Percentiles rank a stretch among this genome's conserved stretches.
These are phyloP conservation scores for Geotrichum klebahnii DNA, from an alignment of 1,139 yeast genomes.

Conservation along the genomic window DNA sequence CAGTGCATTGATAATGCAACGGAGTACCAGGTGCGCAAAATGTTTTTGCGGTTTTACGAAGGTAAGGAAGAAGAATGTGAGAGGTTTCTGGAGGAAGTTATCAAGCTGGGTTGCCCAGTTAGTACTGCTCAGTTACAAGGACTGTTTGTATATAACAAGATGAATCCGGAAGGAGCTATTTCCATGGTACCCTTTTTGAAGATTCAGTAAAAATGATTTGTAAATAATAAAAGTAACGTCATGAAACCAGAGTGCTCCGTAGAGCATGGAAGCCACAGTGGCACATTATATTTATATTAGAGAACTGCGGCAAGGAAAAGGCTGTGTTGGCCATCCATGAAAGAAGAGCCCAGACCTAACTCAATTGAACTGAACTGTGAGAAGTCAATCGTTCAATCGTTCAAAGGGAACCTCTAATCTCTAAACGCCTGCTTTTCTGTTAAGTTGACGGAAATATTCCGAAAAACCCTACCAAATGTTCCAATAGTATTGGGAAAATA, in stretches of 20 bases:
- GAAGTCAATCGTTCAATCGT: too few relatives aligned
- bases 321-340: too few relatives aligned
- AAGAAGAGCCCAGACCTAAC: too few relatives aligned
- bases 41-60: constrained; percentile 87
- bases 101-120: constrained; percentile 53
- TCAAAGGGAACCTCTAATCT: too few relatives aligned
- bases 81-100: constrained; percentile 54
- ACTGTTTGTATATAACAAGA: constrained; percentile 84
- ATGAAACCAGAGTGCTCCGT: too few relatives aligned
- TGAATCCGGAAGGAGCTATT: constrained; percentile 74
- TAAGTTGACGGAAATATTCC: too few relatives aligned
- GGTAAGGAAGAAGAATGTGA: constrained; percentile 58
- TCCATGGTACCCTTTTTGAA: constrained; percentile 47
- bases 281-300: neutral
- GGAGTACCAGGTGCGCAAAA: constrained; percentile 66
- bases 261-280: neutral
- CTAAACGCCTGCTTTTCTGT: too few relatives aligned
- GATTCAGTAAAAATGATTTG: constrained; percentile 5
- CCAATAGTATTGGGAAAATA: too few relatives aligned
- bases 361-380: too few relatives aligned
- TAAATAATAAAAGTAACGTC: neutral
- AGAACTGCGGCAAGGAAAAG: too few relatives aligned
- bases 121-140: constrained; percentile 97
- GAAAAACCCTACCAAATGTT: too few relatives aligned
- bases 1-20: constrained; percentile 82